A percentile compares a stretch with the other conserved stretches of the same genome.
phyloP scores from a whole-genome alignment of 768 basidiomycete species.

The Lyophyllum decastes region DNA sequence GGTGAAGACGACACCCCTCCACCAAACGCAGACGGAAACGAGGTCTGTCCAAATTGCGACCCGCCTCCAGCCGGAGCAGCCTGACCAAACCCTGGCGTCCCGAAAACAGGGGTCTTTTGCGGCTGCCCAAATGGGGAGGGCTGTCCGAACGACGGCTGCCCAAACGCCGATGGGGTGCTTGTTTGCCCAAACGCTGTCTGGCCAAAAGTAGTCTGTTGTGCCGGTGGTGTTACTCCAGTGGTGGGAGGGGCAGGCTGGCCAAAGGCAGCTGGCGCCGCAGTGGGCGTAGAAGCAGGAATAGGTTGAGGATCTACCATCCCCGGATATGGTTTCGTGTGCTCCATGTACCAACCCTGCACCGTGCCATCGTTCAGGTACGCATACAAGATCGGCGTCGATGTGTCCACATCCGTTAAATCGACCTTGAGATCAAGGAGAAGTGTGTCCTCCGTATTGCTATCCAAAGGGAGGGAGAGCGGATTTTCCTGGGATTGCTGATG shows the following conservation, averaged over 20 bases:
- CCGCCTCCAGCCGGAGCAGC: conserved; percentile 22
- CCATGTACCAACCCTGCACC: conserved; percentile 69
- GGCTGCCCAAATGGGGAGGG: conserved; percentile 33
- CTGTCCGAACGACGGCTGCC: conserved; percentile 16
- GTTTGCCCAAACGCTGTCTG: not conserved
- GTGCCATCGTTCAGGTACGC: conserved; percentile 82
- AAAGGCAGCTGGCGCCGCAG: conserved; percentile 1
- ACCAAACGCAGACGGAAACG: conserved; percentile 4
- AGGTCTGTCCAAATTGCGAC: not conserved
- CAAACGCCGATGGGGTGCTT: conserved; percentile 16
- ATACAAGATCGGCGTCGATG: conserved; percentile 60
- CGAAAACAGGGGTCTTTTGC: conserved; percentile 24
- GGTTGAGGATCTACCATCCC: conserved; percentile 45
- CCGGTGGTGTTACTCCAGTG: not conserved
- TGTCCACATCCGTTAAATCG: conserved; percentile 57
- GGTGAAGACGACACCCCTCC: too few species aligned
- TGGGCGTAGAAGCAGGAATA: conserved; percentile 5
- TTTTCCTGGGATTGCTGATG: conserved; percentile 52
- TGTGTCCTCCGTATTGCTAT: conserved; percentile 71
- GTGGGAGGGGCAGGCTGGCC: not conserved
- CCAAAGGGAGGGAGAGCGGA: conserved; percentile 64
- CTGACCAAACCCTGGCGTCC: conserved; percentile 16
- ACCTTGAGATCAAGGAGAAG: conserved; percentile 62
- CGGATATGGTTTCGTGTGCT: conserved; percentile 59
- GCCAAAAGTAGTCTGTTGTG: conserved; percentile 16